Conservation (phyloP, 371 early-diverging fungal genomes). For the Lichtheimia ornata region DNA sequence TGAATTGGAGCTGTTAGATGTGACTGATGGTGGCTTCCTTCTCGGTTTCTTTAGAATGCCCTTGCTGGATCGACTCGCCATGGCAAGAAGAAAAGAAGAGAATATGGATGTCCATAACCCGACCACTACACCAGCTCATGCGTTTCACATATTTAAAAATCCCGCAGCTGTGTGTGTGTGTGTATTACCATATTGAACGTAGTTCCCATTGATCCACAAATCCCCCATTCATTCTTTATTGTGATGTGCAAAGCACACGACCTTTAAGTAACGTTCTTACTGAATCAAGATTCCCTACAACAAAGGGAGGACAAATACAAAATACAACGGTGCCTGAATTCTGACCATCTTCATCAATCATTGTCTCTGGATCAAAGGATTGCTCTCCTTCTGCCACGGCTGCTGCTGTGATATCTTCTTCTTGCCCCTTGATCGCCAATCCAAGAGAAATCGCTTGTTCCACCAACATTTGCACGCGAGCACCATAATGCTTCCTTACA, state of each 20-base stretch:
- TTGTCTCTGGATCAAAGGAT: constrained; percentile 29
- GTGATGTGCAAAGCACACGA: constrained; percentile 7
- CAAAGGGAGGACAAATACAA: constrained; percentile 36
- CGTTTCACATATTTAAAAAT: too few species aligned
- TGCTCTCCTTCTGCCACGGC: constrained; percentile 43
- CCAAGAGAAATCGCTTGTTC: constrained; percentile 41
- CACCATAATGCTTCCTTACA: constrained; percentile 32
- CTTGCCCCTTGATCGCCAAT: constrained; percentile 47
- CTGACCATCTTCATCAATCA: constrained; percentile 29
- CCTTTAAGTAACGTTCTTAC: constrained; percentile 10
- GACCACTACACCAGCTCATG: too few species aligned
- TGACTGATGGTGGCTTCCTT: constrained; percentile 12
- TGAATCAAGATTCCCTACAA: constrained; percentile 21
- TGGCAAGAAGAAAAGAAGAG: constrained; percentile 9
- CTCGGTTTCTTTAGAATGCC: constrained; percentile 13
- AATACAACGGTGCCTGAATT: constrained; percentile 21
- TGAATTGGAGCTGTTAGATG: too few species aligned
- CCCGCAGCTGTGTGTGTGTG: too few species aligned
- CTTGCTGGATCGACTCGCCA: constrained; percentile 6
- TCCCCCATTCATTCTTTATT: not conserved
- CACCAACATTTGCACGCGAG: constrained; percentile 31
- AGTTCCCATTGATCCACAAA: too few species aligned
- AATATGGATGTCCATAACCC: not conserved
- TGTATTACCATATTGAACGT: too few species aligned
- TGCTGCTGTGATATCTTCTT: constrained; percentile 47